A percentile compares a stretch with the other conserved stretches of the same genome.
phyloP scores from a whole-genome alignment of 2,329 filamentous ascomycete species.

The Colletotrichum sp. region DNA sequence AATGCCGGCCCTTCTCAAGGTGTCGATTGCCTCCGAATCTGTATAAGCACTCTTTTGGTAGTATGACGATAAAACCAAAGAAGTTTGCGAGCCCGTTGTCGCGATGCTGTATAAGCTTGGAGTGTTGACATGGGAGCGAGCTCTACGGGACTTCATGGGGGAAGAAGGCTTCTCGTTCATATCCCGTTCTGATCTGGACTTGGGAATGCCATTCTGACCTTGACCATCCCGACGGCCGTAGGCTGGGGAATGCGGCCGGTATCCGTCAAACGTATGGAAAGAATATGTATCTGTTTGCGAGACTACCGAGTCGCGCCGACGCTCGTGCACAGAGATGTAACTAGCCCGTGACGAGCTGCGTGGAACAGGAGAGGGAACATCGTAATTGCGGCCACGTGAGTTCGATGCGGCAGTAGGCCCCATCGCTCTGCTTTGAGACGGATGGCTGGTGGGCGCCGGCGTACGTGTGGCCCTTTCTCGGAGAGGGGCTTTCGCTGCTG shows the following conservation, averaged over 20 bases:
- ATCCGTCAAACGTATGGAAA: constrained; percentile 49
- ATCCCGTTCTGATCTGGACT: constrained; percentile 39
- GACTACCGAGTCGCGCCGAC: constrained; percentile 57
- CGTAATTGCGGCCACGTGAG: constrained; percentile 19
- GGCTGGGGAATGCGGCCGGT: constrained; percentile 50
- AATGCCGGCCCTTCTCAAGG: constrained; percentile 55
- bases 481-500: constrained; percentile 21
- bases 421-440: constrained; percentile 11
- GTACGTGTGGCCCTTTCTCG: neutral
- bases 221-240: constrained; percentile 31
- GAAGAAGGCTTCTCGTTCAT: constrained; percentile 24
- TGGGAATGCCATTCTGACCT: constrained; percentile 33
- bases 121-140: constrained; percentile 39
- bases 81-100: constrained; percentile 61
- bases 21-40: constrained; percentile 52
- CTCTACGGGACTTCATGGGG: constrained; percentile 28
- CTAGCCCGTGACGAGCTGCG: constrained; percentile 51
- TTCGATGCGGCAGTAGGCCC: constrained; percentile 20
- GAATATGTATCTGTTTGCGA: constrained; percentile 63
- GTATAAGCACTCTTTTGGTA: constrained; percentile 54
- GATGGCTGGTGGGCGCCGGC: neutral
- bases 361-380: constrained; percentile 29
- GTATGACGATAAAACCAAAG: constrained; percentile 55
- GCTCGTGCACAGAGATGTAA: constrained; percentile 56
- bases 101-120: constrained; percentile 67